Base-by-base conservation (phyloP, 768 basidiomycete genomes). In the Tricholoma hemisulphureum region DNA sequence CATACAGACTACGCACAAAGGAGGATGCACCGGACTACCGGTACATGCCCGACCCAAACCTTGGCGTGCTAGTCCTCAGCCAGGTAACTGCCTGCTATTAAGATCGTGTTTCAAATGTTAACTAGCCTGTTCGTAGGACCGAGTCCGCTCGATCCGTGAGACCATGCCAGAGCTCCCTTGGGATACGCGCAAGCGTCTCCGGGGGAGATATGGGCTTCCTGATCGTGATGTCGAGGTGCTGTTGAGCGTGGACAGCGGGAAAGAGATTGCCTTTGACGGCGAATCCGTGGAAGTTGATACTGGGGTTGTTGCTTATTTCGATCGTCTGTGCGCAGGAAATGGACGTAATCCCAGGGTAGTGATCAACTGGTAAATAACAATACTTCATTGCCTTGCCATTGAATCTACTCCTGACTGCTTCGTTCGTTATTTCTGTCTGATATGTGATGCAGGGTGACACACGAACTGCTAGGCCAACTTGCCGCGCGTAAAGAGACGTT, bases 31-130 rank as follows among this genome's bases (percentile, higher is more conserved):
- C 91, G 1, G 97, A 99, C 70, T 99, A 98, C 70, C 83, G 91
- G 16, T 98, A 98, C 74, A 96, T 99, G 93, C 97, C 97, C 0
- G 97, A 99, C 69, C 87, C 93, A 0, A 98, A 98, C 69, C 74
- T 98, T 1, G 93, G 94, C 0, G 82, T 86, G 0, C 74, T 98
- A 5, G 66, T 83, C 29, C 65, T 91, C 6, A 79, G 80, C 56
- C 68, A 82, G 58, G 86, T 83, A 57, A 50, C 60, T 31, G 1
- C 57, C 2, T 56, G 43, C 46, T 31, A 32, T 28, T 10, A 18
- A 49, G 11, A n/a, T 9, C 16, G 23, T 29, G 9, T 49, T 49
- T 8, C 46, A 29, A 28, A 14, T 28, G 8, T 16, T 49, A 9
- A 28, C 10, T 29, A 49, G n/a, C 29, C 46, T 7, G 35, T 35